Base-by-base conservation (phyloP, 73 alveolate species). In the Paramecium caudatum region DNA sequence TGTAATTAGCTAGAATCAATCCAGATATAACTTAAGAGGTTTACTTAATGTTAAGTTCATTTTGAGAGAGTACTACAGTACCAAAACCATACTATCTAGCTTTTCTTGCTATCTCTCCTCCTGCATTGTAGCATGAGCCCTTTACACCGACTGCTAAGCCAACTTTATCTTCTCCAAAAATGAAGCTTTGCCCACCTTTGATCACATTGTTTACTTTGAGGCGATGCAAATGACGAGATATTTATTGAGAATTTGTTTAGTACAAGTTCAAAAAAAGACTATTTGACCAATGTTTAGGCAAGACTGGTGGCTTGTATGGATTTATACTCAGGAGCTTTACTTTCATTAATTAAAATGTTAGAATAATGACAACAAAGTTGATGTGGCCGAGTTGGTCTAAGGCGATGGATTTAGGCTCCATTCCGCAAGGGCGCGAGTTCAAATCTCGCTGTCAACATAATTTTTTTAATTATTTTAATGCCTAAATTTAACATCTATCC, bases 391-490 rank as follows among this genome's bases (percentile, higher is more conserved):
- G 88, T 43, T n/a, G 88, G 88, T 74, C 88, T 74, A 74, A 74
- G 88, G 88, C 88, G 88, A 19, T 74, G 88, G 88, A 74, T 74
- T 74, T 74, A 74, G 88, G 88, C 88, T 74, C 88, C 88, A 74
- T 21, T 74, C 88, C 88, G 88, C 43, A 74, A 74, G 88, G 88
- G 88, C 88, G 88, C 88, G 88, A 74, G 88, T 74, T 74, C 88
- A 43, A 74, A 74, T 74, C 88, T 74, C 88, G 88, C 88, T 43
- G 65, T 74, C 88, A 74, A 74, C 88, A 74, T 74, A 74, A 43
- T 74, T 74, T 74, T 74, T 74, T 41, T 55, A 23, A 12, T 55
- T n/a, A n/a, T n/a, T n/a, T n/a, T n/a, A n/a, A n/a, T n/a, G n/a
- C n/a, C n/a, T n/a, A n/a, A n/a, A n/a, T n/a, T n/a, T n/a, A n/a